phyloP scores from a whole-genome alignment of 352 stramenopile species.

The Discostella stelligera region DNA sequence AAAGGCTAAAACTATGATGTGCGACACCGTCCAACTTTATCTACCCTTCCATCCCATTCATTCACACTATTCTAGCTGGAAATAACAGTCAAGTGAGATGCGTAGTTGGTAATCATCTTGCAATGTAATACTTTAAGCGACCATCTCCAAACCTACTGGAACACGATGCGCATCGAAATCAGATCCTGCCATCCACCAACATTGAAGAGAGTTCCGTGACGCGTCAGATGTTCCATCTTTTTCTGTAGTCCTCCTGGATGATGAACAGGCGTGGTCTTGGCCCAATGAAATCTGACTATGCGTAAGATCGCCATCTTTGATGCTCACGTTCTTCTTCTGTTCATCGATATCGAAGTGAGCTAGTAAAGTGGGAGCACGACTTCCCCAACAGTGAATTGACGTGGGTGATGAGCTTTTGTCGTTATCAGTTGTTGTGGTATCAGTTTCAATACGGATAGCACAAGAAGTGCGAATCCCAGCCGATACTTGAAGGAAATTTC shows the following conservation, averaged over 20 bases:
- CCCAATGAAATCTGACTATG: slow-evolving; percentile 36
- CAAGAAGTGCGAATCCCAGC: slow-evolving; percentile 28
- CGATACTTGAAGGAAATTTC: slow-evolving; percentile 36
- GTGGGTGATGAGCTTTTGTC: neutral
- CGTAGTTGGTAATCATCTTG: too few relatives aligned
- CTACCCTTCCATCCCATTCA: too few relatives aligned
- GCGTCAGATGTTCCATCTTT: slow-evolving; percentile 6
- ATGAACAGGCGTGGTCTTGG: slow-evolving; percentile 39
- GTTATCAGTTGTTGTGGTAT: neutral
- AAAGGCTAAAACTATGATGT: too few relatives aligned
- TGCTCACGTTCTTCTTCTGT: neutral
- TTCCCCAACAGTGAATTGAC: slow-evolving; percentile 39
- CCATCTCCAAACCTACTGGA: slow-evolving; percentile 28
- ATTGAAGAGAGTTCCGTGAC: slow-evolving; percentile 23
- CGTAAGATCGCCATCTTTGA: neutral
- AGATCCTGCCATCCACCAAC: slow-evolving; percentile 42
- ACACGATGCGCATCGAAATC: slow-evolving; percentile 41
- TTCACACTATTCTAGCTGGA: too few relatives aligned
- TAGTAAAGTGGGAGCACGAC: slow-evolving; percentile 30
- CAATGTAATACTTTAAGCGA: neutral
- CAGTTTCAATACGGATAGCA: slow-evolving; percentile 21
- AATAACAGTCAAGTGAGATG: too few relatives aligned
- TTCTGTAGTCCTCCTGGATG: neutral
- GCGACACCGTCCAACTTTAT: too few relatives aligned
- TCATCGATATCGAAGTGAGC: slow-evolving; percentile 19